phyloP scores from a whole-genome alignment of 768 basidiomycete genomes.

The Lactifluus pinguis region DNA sequence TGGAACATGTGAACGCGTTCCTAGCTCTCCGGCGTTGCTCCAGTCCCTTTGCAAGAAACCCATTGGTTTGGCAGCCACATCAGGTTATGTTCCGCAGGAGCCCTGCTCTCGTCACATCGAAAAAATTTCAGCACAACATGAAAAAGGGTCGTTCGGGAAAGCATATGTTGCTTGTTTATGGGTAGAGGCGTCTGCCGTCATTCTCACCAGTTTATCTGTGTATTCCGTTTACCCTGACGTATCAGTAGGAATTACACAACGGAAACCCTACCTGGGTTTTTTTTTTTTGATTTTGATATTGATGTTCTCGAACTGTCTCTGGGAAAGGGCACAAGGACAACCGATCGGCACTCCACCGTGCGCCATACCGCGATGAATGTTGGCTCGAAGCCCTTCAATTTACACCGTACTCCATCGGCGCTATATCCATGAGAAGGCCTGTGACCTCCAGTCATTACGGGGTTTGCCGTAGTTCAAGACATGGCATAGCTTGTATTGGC shows the following conservation, averaged over 20 bases:
- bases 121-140: not conserved
- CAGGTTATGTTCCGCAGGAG: not conserved
- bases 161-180: not conserved
- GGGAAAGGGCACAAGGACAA: not conserved
- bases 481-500: not conserved
- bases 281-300: slow-evolving; percentile 2
- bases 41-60: not conserved
- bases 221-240: not conserved
- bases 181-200: not conserved
- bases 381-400: not conserved
- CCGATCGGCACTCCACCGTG: not conserved
- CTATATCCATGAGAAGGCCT: not conserved
- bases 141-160: not conserved
- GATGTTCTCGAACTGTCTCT: not conserved
- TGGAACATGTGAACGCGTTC: slow-evolving; percentile 4
- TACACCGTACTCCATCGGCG: not conserved
- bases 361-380: not conserved
- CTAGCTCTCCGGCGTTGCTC: not conserved
- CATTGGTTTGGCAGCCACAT: not conserved
- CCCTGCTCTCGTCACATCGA: not conserved
- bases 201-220: not conserved
- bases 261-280: not conserved
- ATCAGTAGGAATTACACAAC: not conserved
- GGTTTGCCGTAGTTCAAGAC: not conserved
- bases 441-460: not conserved